Evolutionary conservation across 2,329 filamentous ascomycete species (phyloP), one percentile per base, ranked within the genome.

Genomic region (Trichophyton verrucosum): DNA sequence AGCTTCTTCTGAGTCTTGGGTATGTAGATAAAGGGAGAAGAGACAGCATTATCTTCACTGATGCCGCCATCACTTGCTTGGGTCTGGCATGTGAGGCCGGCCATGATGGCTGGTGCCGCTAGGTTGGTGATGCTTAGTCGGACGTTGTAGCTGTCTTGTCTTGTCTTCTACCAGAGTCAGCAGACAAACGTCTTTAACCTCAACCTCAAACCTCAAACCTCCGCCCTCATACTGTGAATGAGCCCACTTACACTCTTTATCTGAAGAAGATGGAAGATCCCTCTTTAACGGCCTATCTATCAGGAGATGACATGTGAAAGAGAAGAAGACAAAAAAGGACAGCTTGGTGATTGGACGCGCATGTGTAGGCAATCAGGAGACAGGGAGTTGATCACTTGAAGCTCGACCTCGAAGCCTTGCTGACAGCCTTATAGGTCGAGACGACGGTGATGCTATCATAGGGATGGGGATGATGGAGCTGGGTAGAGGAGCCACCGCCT

Each of bases 71-170:
- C 49, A 61, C 33, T 61, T 11, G 38, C 47, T 33, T 63, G 36
- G 17, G 57, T 42, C 51, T 61, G 33, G 33, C 33, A 65, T 65
- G 64, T 65, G 64, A 65, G 59, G 33, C 59, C 56, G 59, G 44
- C 56, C 64, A 64, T 63, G 27, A 33, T 59, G 24, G 17, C 17
- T 61, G 33, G 33, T 36, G 33, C 33, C 11, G 33, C 1, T 20
- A 20, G 20, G 33, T 36, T 38, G 20, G 44, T 22, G 15, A 40
- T 58, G 30, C 56, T 44, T 58, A 58, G 56, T 58, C 38, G 56
- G n/a, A 44, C 13, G 40, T 17, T 44, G 15, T 44, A 17, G 15
- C 15, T 30, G 27, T 30, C 27, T 30, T n/a, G n/a, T 44, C 15
- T 44, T n/a, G n/a, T 44, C 40, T 44, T 44, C 11, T 44, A 20